Conservation (phyloP, 148 eudicot genomes). For the Camellia sinensis region DNA sequence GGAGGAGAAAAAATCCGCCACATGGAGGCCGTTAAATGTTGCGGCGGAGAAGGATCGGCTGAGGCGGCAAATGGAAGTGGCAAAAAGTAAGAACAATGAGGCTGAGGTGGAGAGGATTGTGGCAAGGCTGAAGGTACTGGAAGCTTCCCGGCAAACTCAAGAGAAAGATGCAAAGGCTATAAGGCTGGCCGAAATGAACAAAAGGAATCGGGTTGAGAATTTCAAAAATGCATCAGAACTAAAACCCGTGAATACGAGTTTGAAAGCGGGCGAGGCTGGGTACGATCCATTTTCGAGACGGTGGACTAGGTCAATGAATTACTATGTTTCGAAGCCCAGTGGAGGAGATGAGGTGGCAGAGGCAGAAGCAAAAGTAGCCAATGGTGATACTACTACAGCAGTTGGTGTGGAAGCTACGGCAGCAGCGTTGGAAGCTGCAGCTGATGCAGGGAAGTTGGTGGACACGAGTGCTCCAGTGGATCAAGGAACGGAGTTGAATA, state of each 20-base stretch:
- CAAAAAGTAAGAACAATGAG: slow-evolving; percentile 69
- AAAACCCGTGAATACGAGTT: slow-evolving; percentile 47
- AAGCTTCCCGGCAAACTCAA: slow-evolving; percentile 55
- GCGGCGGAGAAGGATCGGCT: slow-evolving; percentile 96
- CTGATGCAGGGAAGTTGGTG: slow-evolving; percentile 87
- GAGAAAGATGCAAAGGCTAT: slow-evolving; percentile 76
- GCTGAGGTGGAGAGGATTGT: slow-evolving; percentile 68
- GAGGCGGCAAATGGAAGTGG: slow-evolving; percentile 76
- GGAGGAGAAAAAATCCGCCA: slow-evolving; percentile 92
- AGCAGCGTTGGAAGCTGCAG: slow-evolving; percentile 89
- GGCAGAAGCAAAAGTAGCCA: slow-evolving; percentile 19
- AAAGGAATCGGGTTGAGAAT: slow-evolving; percentile 83
- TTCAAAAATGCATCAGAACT: slow-evolving; percentile 83
- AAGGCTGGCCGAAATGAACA: slow-evolving; percentile 85
- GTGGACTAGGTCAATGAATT: slow-evolving; percentile 92
- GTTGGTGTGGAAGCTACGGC: slow-evolving; percentile 69
- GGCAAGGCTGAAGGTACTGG: slow-evolving; percentile 71
- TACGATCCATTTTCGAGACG: slow-evolving; percentile 98
- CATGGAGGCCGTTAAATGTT: slow-evolving; percentile 80
- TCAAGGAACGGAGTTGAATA: slow-evolving; percentile 74
- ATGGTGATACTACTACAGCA: slow-evolving; percentile 21
- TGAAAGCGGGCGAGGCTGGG: slow-evolving; percentile 94
- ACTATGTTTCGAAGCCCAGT: slow-evolving; percentile 50
- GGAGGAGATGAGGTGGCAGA: slow-evolving; percentile 35
- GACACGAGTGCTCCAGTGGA: slow-evolving; percentile 92